These are phyloP conservation scores for Penicillium sp. DNA, from an alignment of 2,329 filamentous ascomycete species.

Conservation along the genomic window DNA sequence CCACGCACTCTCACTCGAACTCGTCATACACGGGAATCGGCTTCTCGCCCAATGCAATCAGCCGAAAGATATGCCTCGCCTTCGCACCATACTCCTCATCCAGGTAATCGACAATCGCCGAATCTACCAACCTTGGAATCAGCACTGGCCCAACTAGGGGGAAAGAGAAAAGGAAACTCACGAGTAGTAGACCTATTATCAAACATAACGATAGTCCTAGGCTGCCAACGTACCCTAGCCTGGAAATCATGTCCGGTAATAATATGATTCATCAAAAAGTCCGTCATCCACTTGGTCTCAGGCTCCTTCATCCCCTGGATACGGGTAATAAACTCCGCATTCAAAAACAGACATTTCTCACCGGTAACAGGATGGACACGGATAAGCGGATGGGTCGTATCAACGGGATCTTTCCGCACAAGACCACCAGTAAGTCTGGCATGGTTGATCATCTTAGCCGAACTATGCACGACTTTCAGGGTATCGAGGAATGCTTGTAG, in stretches of 20 bases:
- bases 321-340: slow-evolving; percentile 47
- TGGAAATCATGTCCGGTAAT: slow-evolving; percentile 47
- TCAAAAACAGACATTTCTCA: slow-evolving; percentile 47
- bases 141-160: slow-evolving; percentile 3
- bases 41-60: slow-evolving; percentile 47
- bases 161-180: slow-evolving; percentile 28
- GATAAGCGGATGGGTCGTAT: slow-evolving; percentile 44
- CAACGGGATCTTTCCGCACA: slow-evolving; percentile 43
- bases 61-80: slow-evolving; percentile 49
- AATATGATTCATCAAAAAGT: slow-evolving; percentile 48
- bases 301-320: slow-evolving; percentile 47
- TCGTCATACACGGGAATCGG: slow-evolving; percentile 44
- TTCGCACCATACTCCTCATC: slow-evolving; percentile 45
- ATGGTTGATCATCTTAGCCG: slow-evolving; percentile 44
- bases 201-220: slow-evolving; percentile 49
- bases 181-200: slow-evolving; percentile 47
- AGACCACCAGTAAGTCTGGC: slow-evolving; percentile 40
- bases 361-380: slow-evolving; percentile 48
- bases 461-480: slow-evolving; percentile 39
- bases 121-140: slow-evolving; percentile 43
- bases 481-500: slow-evolving; percentile 38
- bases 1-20: slow-evolving; percentile 25
- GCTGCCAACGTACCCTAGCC: slow-evolving; percentile 46
- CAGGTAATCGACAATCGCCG: slow-evolving; percentile 48
- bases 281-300: slow-evolving; percentile 43